Base-by-base conservation (phyloP, 225 moss, liverwort and hornwort genomes). In the Physcomitrellopsis africana region DNA sequence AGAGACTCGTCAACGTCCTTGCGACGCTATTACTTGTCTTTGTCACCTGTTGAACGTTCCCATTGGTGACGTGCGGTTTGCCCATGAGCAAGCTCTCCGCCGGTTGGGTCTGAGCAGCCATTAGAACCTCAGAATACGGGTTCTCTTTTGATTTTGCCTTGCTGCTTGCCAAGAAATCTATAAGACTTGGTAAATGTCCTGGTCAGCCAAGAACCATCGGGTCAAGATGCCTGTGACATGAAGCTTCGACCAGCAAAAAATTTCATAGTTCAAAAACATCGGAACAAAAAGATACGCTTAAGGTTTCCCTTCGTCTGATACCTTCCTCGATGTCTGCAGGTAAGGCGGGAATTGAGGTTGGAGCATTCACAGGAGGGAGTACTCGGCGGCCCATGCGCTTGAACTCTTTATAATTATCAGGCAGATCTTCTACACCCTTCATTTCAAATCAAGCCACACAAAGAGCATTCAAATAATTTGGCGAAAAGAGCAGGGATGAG, bases 321-420 rank as follows among this genome's bases (percentile, higher is more conserved):
- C 97, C 97, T 92, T 65, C 77, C 62, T 86, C 76, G 46, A 79
- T 76, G 68, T 72, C 82, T 72, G 60, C 69, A 58, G 88, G 89
- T 76, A 93, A 69, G 53, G 83, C 47, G 15, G 97, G 93, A 68
- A 99, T 82, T 49, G 67, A 72, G 49, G 75, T 76, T 73, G 92
- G 89, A 77, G 89, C 72, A 60, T 92, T 84, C 22, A 86, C 10
- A 9, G 97, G 97, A 68, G 76, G 69, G 51, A 86, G 87, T 55
- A 82, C 51, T 52, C 76, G 77, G 66, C 81, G 82, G 19, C 77
- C 66, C 76, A 83, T 41, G 42, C 80, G 70, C 55, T 72, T 82
- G 18, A 99, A 99, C 12, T 86, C 81, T 86, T 90, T 89, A 54
- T 93, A 95, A 59, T 87, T 89, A 53, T 90, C 91, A 78, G 93